Evolutionary conservation across 148 eudicot species (phyloP).

Genomic region (Bassia scoparia): DNA sequence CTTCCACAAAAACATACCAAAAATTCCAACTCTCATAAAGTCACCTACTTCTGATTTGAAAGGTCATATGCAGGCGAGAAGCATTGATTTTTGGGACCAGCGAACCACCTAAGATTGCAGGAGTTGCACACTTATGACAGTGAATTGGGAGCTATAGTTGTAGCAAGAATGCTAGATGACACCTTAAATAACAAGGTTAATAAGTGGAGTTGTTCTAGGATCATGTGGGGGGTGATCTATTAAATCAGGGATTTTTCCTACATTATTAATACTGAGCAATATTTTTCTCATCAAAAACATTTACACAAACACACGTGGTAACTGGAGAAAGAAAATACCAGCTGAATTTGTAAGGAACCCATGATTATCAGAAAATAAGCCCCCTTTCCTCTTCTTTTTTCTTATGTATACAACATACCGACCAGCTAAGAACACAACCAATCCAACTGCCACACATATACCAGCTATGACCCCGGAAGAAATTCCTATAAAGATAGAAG

Average conservation of each 20-base stretch:
- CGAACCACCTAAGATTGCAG: neutral
- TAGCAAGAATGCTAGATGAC: neutral
- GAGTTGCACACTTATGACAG: neutral
- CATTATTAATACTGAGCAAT: neutral
- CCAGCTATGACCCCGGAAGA: slow-evolving; percentile 51
- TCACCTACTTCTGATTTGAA: neutral
- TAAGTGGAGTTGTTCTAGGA: neutral
- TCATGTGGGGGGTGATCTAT: neutral
- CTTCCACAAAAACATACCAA: neutral
- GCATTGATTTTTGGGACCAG: neutral
- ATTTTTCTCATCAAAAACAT: no score
- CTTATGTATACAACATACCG: slow-evolving; percentile 30
- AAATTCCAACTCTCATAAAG: neutral
- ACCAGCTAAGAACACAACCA: slow-evolving; percentile 34
- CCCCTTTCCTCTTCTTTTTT: slow-evolving; percentile 37
- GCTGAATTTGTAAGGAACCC: slow-evolving; percentile 28
- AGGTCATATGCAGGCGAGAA: neutral
- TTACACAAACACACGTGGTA: neutral
- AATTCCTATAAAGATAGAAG: slow-evolving; percentile 37
- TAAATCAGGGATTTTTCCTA: neutral
- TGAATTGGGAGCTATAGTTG: neutral
- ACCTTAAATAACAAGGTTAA: neutral
- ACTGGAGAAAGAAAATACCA: slow-evolving; percentile 27
- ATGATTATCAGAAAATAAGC: slow-evolving; percentile 29
- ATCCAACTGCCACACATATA: slow-evolving; percentile 35